Evolutionary conservation across 345 rosid genomes (phyloP), one percentile per base, ranked within the genome.

Genomic region (Gossypium mustelinum): DNA sequence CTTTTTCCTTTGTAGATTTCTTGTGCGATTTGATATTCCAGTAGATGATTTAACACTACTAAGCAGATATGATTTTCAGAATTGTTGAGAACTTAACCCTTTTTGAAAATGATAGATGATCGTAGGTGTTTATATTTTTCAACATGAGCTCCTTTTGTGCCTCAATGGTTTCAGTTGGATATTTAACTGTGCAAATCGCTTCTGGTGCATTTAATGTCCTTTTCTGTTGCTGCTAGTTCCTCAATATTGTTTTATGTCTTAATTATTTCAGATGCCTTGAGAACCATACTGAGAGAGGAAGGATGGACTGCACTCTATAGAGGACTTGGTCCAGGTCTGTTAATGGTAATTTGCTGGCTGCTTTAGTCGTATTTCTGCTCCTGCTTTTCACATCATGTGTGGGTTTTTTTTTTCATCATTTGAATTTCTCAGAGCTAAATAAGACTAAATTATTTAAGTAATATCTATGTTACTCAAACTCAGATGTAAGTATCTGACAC

Each of bases 241-340:
- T 73, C 7, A 27, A 62, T 25, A 50, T 61, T n/a, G 6, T 68
- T 47, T 29, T 67, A 12, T 51, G 18, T 78, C 56, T 68, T 48
- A 56, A 72, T 39, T 70, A 57, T 81, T 80, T 73, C 80, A 94
- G 97, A 88, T 90, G 98, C 98, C 73, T 75, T 93, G 68, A 86
- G 88, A 86, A 93, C 98, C 78, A 95, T 95, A 73, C 52, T 89
- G 86, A 90, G 85, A 81, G 94, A 93, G 83, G 99, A 95, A 86
- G 99, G 99, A 52, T 89, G 92, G 88, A 79, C 76, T 59, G 98
- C 93, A 72, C 89, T 94, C 76, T 94, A 89, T 82, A 92, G 80
- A 82, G 99, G 99, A 76, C 75, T 93, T 74, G 83, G 79, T 84
- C 98, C 99, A 34, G 78, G 92, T 80, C 96, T 94, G 51, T 83